A percentile compares a stretch with the other conserved stretches of the same genome.
phyloP scores from a whole-genome alignment of 2,329 filamentous ascomycete species.

The Metarhizium guizhouense region DNA sequence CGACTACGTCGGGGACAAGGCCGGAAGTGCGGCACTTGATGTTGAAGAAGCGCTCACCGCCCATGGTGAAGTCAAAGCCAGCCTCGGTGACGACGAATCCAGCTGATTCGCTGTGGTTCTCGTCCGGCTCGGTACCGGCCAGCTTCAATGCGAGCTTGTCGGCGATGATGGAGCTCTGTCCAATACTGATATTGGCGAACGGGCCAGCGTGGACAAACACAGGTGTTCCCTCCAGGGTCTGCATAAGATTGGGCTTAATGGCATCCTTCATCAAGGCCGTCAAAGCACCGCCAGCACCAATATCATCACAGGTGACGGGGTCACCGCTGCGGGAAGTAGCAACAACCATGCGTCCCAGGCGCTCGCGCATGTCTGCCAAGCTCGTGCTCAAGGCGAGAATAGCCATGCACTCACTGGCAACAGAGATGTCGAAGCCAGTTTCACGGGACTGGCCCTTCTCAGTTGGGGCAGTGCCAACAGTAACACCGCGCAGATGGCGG shows the following conservation, averaged over 20 bases:
- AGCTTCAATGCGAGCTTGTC: conserved; percentile 95
- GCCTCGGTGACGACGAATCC: conserved; percentile 96
- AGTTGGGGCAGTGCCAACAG: conserved; percentile 77
- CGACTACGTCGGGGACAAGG: conserved; percentile 83
- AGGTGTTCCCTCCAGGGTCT: conserved; percentile 91
- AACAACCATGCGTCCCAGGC: conserved; percentile 91
- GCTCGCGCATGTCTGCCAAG: conserved; percentile 81
- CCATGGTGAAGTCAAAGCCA: conserved; percentile 99
- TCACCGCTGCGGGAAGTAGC: conserved; percentile 79
- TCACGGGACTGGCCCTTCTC: conserved; percentile 83
- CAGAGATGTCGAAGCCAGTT: conserved; percentile 95
- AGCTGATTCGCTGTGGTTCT: conserved; percentile 71
- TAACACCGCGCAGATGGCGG: conserved; percentile 81
- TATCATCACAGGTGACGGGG: conserved; percentile 90
- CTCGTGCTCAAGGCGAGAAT: conserved; percentile 89
- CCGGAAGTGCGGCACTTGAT: conserved; percentile 97
- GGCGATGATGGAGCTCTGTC: conserved; percentile 88
- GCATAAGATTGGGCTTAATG: conserved; percentile 98
- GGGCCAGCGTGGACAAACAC: conserved; percentile 97
- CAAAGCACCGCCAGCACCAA: conserved; percentile 84
- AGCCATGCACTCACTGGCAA: conserved; percentile 97
- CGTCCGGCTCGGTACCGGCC: conserved; percentile 85
- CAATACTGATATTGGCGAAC: conserved; percentile 97
- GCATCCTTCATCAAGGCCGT: conserved; percentile 96
- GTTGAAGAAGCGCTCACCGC: conserved; percentile 98